These are phyloP conservation scores for Glonium stellatum DNA, from an alignment of 495 filamentous ascomycete genomes.

Conservation along the genomic window DNA sequence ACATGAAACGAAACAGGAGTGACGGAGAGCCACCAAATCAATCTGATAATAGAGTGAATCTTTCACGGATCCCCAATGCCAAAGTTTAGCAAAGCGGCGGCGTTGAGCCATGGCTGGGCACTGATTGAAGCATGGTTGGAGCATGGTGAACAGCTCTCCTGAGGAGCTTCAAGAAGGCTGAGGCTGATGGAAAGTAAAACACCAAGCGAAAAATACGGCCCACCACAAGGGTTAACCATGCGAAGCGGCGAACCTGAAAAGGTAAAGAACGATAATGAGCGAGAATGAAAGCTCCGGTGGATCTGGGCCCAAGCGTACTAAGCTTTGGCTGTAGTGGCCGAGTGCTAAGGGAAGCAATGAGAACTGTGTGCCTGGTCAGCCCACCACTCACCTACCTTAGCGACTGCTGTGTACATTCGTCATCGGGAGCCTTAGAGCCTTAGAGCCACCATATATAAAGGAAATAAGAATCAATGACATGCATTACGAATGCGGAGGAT, in stretches of 20 bases:
- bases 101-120: neutral
- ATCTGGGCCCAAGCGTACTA: too few species aligned
- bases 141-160: neutral
- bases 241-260: neutral
- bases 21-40: neutral
- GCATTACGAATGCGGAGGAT: too few species aligned
- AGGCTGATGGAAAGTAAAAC: neutral
- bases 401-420: too few species aligned
- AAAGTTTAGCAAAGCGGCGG: neutral
- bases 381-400: too few species aligned
- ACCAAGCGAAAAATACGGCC: neutral
- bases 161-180: neutral
- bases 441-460: too few species aligned
- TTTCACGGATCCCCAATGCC: neutral
- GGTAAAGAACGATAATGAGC: neutral
- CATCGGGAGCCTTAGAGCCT: too few species aligned
- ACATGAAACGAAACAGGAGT: neutral
- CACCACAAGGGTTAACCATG: neutral
- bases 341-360: too few species aligned
- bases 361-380: too few species aligned
- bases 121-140: neutral
- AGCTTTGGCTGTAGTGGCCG: too few species aligned
- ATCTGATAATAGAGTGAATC: neutral
- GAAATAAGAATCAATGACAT: too few species aligned
- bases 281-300: too few species aligned